Base-by-base conservation (phyloP, 116 monocot genomes). In the Dioscorea cayenensis region DNA sequence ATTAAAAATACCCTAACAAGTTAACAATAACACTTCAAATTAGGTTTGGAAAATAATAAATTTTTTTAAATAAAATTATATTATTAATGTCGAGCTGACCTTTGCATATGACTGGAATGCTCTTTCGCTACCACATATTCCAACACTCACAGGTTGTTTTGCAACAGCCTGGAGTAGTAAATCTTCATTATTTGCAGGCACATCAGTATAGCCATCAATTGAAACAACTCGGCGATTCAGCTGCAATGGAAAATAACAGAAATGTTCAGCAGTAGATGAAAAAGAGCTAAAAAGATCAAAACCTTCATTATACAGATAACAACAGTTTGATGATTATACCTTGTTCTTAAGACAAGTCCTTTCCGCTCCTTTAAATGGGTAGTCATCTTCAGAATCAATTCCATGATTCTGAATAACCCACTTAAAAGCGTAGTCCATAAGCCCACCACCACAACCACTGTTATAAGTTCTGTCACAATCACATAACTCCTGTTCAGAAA, bases 341-440 rank as follows among this genome's bases (percentile, higher is more conserved):
- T 99, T 99, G 72, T 89, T 89, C 71, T 76, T 84, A 19, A 74
- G 51, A 69, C 99, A 99, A 11, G 43, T 84, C 22, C 75, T 77
- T 36, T 94, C 83, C 5, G n/a, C 35, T 61, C 76, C 76, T 71
- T 78, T 77, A 80, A 84, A 94, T 62, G 99, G 94, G 78, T 99
- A 99, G 48, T 99, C 99, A 38, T 86, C 73, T 71, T 99, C 99
- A 6, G 87, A 76, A 61, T 99, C 94, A 69, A 99, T 82, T 64
- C 99, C 99, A 66, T 77, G 49, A 76, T 99, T 99, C 69, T 87
- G 52, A 71, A 94, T 73, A 2, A 94, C 85, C 86, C 89, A 99
- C 68, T 91, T 82, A 73, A 65, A 99, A 63, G 99, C 99, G 76
- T 99, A 91, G 72, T 94, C 91, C 99, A 99, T 99, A 36, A 99